These are phyloP conservation scores for Neobulgaria alba DNA, from an alignment of 2,329 filamentous ascomycete genomes.

Conservation along the genomic window DNA sequence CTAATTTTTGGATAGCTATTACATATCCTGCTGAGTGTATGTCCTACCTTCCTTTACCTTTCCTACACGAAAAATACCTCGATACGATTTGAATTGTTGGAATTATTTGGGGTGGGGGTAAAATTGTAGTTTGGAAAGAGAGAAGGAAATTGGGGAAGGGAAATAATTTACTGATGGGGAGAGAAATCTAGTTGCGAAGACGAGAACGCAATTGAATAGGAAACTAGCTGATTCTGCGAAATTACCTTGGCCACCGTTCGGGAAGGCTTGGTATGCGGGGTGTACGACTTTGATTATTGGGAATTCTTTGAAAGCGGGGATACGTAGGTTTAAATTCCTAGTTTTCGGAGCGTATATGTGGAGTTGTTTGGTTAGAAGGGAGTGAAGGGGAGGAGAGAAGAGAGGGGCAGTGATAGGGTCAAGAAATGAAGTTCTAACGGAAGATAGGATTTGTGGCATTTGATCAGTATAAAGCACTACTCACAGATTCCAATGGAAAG, in stretches of 20 bases:
- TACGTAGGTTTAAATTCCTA: slow-evolving; percentile 46
- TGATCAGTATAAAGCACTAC: slow-evolving; percentile 80
- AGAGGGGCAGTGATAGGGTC: too few relatives aligned
- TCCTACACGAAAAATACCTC: too few relatives aligned
- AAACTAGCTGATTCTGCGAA: slow-evolving; percentile 74
- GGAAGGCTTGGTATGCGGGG: slow-evolving; percentile 91
- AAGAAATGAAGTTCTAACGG: too few relatives aligned
- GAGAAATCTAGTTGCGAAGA: slow-evolving; percentile 62
- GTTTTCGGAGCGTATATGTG: too few relatives aligned
- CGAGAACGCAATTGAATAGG: slow-evolving; percentile 84
- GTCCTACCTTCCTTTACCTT: slow-evolving; percentile 22
- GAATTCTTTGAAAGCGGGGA: slow-evolving; percentile 92
- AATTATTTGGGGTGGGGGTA: not conserved
- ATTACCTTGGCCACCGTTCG: slow-evolving; percentile 90
- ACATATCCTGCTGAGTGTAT: slow-evolving; percentile 91
- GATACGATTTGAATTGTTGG: too few relatives aligned
- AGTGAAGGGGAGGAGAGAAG: slow-evolving; percentile 1
- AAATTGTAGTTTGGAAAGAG: not conserved
- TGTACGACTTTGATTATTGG: slow-evolving; percentile 96
- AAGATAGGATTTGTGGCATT: slow-evolving; percentile 89
- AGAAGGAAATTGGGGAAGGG: not conserved
- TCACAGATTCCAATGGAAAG: slow-evolving; percentile 77
- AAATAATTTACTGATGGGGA: not conserved
- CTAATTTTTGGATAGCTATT: slow-evolving; percentile 47
- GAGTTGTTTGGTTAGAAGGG: not conserved